Evolutionary conservation across 129 eudicot genomes (phyloP).

Genomic region (Tagetes patula): DNA sequence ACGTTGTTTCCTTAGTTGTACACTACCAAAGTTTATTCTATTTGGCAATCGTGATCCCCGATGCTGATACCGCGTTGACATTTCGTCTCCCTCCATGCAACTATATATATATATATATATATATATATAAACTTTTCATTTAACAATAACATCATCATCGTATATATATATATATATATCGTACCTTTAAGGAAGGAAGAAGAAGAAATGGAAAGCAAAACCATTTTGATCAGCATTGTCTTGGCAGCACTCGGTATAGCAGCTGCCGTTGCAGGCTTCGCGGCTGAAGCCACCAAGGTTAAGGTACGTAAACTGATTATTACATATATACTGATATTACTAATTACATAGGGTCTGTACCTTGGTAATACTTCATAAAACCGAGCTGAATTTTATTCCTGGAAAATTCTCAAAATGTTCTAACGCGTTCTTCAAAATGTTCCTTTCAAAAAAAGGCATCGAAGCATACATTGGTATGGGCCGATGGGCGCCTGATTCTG

Average conservation of each 20-base stretch:
- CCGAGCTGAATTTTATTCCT: too few species aligned
- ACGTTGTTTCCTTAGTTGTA: not conserved
- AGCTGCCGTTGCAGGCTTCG: conserved; percentile 27
- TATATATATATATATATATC: too few species aligned
- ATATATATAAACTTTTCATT: not conserved
- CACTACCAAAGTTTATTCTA: not conserved
- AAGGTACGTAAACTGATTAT: too few species aligned
- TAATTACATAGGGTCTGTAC: too few species aligned
- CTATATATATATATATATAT: too few species aligned
- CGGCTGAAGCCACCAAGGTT: conserved; percentile 25
- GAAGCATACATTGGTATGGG: too few species aligned
- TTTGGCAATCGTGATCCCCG: not conserved
- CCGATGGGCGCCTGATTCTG: too few species aligned
- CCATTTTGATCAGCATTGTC: not conserved
- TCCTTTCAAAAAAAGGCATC: too few species aligned
- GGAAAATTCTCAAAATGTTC: too few species aligned
- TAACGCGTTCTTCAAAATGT: too few species aligned
- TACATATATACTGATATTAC: too few species aligned
- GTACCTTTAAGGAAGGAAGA: not conserved
- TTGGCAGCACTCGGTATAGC: conserved; percentile 23
- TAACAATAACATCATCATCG: not conserved
- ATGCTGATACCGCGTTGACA: not conserved
- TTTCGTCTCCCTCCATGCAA: not conserved
- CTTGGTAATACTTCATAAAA: too few species aligned
- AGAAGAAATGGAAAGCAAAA: conserved; percentile 19